phyloP scores from a whole-genome alignment of 2,329 filamentous ascomycete genomes.

The Hypoxylon sp. region DNA sequence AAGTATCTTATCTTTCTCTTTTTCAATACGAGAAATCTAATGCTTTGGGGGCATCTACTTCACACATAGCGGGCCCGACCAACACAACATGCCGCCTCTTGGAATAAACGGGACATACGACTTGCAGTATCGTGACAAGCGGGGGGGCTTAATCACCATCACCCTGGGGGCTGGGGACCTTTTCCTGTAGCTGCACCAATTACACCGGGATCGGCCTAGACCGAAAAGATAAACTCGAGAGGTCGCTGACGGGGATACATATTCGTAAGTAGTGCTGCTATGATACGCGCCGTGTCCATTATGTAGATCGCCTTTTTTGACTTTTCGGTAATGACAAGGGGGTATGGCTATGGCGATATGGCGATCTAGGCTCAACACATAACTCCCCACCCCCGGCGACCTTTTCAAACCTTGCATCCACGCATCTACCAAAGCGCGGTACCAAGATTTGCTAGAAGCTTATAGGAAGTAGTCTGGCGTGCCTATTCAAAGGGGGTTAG shows the following conservation, averaged over 20 bases:
- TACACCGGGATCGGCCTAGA: slow-evolving; percentile 18
- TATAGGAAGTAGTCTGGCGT: slow-evolving; percentile 99
- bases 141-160: not conserved
- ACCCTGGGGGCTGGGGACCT: slow-evolving; percentile 9
- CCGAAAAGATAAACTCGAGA: slow-evolving; percentile 17
- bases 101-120: slow-evolving; percentile 21
- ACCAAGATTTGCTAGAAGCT: slow-evolving; percentile 45
- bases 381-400: slow-evolving; percentile 36
- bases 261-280: slow-evolving; percentile 16
- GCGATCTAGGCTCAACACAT: slow-evolving; percentile 35
- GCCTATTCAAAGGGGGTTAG: slow-evolving; percentile 62
- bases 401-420: slow-evolving; percentile 40
- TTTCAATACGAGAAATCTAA: slow-evolving; percentile 30
- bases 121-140: slow-evolving; percentile 17
- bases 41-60: slow-evolving; percentile 34
- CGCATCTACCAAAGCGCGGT: slow-evolving; percentile 26
- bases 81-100: slow-evolving; percentile 19
- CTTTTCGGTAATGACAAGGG: slow-evolving; percentile 35
- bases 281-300: slow-evolving; percentile 10
- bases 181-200: slow-evolving; percentile 10
- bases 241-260: slow-evolving; percentile 13
- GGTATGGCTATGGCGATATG: too few species aligned
- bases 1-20: slow-evolving; percentile 20
- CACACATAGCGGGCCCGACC: slow-evolving; percentile 25
- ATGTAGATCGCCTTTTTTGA: slow-evolving; percentile 26